Percentiles rank a stretch among this genome's conserved stretches.
phyloP scores from a whole-genome alignment of 2,329 filamentous ascomycete species.

The Apiospora marii region DNA sequence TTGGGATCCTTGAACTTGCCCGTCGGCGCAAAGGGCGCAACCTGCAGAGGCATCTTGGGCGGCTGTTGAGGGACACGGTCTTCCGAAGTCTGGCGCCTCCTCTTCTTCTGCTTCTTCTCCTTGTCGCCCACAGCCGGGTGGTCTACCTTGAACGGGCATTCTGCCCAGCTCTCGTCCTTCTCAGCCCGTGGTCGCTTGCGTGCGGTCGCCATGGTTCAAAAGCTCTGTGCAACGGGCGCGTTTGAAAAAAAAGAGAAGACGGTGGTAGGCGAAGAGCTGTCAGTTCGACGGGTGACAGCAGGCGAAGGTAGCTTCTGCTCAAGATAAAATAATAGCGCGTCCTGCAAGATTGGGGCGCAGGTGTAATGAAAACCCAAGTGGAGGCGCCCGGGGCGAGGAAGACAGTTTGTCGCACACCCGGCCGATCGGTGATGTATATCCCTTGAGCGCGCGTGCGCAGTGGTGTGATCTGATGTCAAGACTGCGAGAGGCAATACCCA shows the following conservation, averaged over 20 bases:
- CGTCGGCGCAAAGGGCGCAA: constrained; percentile 61
- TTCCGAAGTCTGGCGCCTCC: constrained; percentile 53
- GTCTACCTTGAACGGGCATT: constrained; percentile 61
- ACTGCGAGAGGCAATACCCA: neutral
- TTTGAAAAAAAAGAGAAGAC: neutral
- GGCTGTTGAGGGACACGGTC: constrained; percentile 43
- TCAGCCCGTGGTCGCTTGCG: constrained; percentile 61
- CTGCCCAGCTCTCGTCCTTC: constrained; percentile 58
- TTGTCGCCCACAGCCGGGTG: constrained; percentile 56
- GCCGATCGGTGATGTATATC: constrained; percentile 2
- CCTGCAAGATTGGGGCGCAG: neutral
- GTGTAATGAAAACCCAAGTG: neutral
- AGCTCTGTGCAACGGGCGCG: neutral
- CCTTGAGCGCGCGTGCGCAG: constrained; percentile 8
- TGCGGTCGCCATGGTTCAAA: constrained; percentile 47
- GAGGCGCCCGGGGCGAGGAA: constrained; percentile 7
- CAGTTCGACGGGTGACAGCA: neutral
- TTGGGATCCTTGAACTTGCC: constrained; percentile 61
- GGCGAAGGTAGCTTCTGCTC: neutral
- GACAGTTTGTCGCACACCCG: constrained; percentile 17
- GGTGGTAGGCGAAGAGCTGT: neutral
- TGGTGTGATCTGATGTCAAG: neutral
- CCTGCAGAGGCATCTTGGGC: constrained; percentile 55
- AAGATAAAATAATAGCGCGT: neutral
- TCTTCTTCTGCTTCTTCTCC: constrained; percentile 58